Evolutionary conservation across 2,329 filamentous ascomycete genomes (phyloP).

Genomic region (Diaporthe citriasiana): DNA sequence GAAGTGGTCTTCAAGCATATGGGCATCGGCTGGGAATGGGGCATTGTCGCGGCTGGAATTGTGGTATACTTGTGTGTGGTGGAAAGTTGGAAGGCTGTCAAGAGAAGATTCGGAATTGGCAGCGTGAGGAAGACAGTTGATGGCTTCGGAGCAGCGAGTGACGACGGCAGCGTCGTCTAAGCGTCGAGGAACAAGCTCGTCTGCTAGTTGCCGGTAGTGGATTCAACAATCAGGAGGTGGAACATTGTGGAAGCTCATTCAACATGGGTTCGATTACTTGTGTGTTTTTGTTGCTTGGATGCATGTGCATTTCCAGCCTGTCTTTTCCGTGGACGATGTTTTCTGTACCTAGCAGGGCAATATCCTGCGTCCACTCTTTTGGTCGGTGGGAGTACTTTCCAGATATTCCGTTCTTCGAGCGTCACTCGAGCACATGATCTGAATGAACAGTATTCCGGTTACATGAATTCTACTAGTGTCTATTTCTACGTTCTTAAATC

Average conservation of each 20-base stretch:
- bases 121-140: constrained; percentile 12
- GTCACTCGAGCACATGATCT: not conserved
- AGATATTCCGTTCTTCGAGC: not conserved
- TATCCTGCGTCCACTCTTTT: constrained; percentile 8
- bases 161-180: constrained; percentile 19
- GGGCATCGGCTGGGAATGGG: constrained; percentile 80
- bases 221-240: not conserved
- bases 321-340: not conserved
- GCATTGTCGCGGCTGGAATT: constrained; percentile 72
- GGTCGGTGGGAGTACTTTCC: not conserved
- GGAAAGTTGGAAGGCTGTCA: constrained; percentile 78
- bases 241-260: constrained; percentile 10
- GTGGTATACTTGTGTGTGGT: constrained; percentile 73
- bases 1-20: constrained; percentile 77
- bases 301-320: not conserved
- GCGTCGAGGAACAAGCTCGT: not conserved
- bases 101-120: constrained; percentile 52
- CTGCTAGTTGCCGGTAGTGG: not conserved
- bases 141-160: constrained; percentile 10
- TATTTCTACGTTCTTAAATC: not conserved
- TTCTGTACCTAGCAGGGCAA: not conserved
- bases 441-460: not conserved
- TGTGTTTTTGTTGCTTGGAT: not conserved
- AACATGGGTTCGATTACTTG: constrained; percentile 2
- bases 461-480: constrained; percentile 17